These are phyloP conservation scores for Rhytidhysteron rufulum DNA, from an alignment of 2,329 filamentous ascomycete species.

Conservation along the genomic window DNA sequence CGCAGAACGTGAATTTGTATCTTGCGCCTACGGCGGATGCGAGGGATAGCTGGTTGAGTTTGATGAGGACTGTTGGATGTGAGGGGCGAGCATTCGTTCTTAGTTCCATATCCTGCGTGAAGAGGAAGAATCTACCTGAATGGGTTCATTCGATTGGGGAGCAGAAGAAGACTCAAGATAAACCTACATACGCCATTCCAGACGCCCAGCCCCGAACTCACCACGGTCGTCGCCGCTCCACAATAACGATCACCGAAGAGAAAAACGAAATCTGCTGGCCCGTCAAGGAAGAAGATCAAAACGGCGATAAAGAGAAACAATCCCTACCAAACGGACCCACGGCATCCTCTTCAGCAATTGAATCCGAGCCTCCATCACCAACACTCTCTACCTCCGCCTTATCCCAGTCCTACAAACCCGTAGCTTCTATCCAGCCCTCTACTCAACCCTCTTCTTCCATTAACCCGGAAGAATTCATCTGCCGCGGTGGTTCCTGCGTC, in stretches of 20 bases:
- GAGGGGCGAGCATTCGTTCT: slow-evolving; percentile 86
- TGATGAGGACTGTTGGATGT: slow-evolving; percentile 77
- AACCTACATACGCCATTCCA: slow-evolving; percentile 2
- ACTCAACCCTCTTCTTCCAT: slow-evolving; percentile 3
- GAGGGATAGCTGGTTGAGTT: slow-evolving; percentile 73
- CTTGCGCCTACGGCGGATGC: slow-evolving; percentile 86
- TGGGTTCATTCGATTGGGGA: slow-evolving; percentile 47
- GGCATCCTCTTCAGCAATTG: slow-evolving; percentile 20
- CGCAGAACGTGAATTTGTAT: slow-evolving; percentile 88
- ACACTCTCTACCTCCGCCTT: slow-evolving; percentile 14
- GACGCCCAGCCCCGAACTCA: not conserved
- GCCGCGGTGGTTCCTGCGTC: slow-evolving; percentile 77
- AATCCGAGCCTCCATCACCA: slow-evolving; percentile 16
- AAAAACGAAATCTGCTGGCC: slow-evolving; percentile 48
- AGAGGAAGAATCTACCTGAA: slow-evolving; percentile 52
- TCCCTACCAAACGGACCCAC: slow-evolving; percentile 5
- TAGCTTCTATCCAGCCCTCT: not conserved
- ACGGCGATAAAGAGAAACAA: slow-evolving; percentile 10
- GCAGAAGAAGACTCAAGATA: slow-evolving; percentile 1
- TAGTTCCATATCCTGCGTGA: slow-evolving; percentile 78
- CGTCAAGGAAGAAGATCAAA: slow-evolving; percentile 9
- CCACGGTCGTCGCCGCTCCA: slow-evolving; percentile 40
- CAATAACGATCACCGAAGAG: slow-evolving; percentile 37
- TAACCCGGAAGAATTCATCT: slow-evolving; percentile 53
- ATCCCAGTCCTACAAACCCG: slow-evolving; percentile 4